Conservation (phyloP, 2,329 filamentous ascomycete species). For the Alternaria viburni region DNA sequence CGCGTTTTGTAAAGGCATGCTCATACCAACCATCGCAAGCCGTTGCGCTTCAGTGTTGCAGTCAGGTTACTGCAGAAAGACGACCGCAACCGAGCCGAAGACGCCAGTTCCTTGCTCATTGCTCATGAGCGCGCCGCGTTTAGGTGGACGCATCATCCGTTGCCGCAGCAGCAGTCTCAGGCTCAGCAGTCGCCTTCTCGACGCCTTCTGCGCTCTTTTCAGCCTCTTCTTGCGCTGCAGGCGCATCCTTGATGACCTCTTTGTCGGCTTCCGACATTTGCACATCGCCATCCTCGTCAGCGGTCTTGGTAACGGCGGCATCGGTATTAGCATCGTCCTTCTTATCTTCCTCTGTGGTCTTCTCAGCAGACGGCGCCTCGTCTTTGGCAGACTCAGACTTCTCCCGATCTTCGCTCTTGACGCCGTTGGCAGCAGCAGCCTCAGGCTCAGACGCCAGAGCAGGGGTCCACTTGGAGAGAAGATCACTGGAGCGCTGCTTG, state of each 20-base stretch:
- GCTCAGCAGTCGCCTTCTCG: slow-evolving; percentile 13
- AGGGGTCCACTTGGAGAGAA: slow-evolving; percentile 90
- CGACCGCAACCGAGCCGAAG: background rate
- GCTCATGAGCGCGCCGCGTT: background rate
- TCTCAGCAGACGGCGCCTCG: slow-evolving; percentile 42
- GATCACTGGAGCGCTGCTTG: slow-evolving; percentile 78
- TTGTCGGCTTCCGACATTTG: slow-evolving; percentile 34
- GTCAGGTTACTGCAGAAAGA: background rate
- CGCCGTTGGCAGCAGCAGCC: slow-evolving; percentile 40
- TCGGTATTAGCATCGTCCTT: slow-evolving; percentile 33
- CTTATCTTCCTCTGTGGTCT: slow-evolving; percentile 34
- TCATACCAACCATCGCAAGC: background rate
- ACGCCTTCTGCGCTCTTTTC: slow-evolving; percentile 13
- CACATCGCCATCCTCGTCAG: slow-evolving; percentile 34
- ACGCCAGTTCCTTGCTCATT: background rate
- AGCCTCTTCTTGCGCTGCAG: slow-evolving; percentile 24
- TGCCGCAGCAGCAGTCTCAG: slow-evolving; percentile 12
- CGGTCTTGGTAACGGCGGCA: slow-evolving; percentile 23
- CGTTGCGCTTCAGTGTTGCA: background rate
- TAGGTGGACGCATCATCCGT: slow-evolving; percentile 10
- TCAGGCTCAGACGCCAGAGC: slow-evolving; percentile 59
- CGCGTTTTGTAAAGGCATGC: background rate
- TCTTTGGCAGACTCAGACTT: slow-evolving; percentile 44
- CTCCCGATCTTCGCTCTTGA: slow-evolving; percentile 46
- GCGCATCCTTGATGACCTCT: slow-evolving; percentile 20